These are phyloP conservation scores for Hylodesmum podocarpum DNA, from an alignment of 306 rosid species.

Conservation along the genomic window DNA sequence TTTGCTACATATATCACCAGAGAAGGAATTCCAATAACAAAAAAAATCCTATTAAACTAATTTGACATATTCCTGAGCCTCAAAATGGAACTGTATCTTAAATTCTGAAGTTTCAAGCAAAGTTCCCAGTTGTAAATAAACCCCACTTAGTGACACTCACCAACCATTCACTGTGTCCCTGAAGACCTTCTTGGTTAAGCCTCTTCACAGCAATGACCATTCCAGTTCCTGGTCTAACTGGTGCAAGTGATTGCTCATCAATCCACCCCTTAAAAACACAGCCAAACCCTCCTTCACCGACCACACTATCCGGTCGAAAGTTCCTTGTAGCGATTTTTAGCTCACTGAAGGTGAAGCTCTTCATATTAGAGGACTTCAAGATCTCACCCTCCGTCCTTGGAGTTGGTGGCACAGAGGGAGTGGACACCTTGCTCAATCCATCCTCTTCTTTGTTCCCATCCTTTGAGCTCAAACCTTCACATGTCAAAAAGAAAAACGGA, in stretches of 20 bases:
- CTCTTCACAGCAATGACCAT: conserved; percentile 87
- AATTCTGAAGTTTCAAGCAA: conserved; percentile 8
- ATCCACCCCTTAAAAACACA: conserved; percentile 93
- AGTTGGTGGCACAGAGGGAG: conserved; percentile 58
- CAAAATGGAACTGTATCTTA: background rate
- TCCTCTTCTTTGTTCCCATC: conserved; percentile 33
- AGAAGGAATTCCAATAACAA: background rate
- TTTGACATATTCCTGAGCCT: conserved; percentile 6
- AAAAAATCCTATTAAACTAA: background rate
- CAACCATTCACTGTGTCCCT: conserved; percentile 99
- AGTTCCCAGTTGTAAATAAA: conserved; percentile 3
- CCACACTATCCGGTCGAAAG: conserved; percentile 95
- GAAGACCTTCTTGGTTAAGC: conserved; percentile 93
- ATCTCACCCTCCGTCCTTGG: conserved; percentile 96
- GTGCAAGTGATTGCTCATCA: conserved; percentile 72
- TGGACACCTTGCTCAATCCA: conserved; percentile 51
- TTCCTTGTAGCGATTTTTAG: conserved; percentile 86
- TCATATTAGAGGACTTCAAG: conserved; percentile 75
- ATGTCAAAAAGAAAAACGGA: conserved; percentile 10
- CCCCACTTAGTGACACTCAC: conserved; percentile 54
- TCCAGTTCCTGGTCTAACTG: conserved; percentile 87
- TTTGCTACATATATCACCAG: conserved; percentile 2
- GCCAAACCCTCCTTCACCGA: conserved; percentile 98
- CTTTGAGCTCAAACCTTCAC: conserved; percentile 53
- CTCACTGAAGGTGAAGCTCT: conserved; percentile 67